Evolutionary conservation across 352 stramenopile genomes (phyloP), one percentile per base, ranked within the genome.

Genomic region (Aphanomyces astaci): DNA sequence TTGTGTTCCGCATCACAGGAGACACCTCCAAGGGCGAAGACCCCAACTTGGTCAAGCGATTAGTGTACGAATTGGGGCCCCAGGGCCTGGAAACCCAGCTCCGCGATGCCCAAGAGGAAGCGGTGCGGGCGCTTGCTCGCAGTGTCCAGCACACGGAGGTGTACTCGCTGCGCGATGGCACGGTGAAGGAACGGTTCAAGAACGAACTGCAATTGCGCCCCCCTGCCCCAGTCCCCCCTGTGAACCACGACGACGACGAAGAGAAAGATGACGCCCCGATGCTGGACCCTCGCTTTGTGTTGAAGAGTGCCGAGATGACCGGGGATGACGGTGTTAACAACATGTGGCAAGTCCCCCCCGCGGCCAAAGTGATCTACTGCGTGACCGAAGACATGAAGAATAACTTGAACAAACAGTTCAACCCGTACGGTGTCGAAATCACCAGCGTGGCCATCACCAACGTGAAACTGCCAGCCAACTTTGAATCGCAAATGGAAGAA

Each of bases 1-100:
- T 95, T n/a, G 82, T 95, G 22, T 75, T 97, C 2, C 83, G 88
- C 22, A 95, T 97, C 75, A 95, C 95, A 85, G 87, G 87, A 33
- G 87, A 96, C 63, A 75, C 77, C 52, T 70, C 70, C n/a, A 88
- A 88, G 36, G 85, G 82, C 15, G 89, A 96, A 73, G 82, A 96
- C 68, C 87, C 87, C 0, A 71, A 76, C 17, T 77, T 95, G 32
- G 89, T 97, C 19, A 86, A 84, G 3, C 87, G 81, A 19, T 97
- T 97, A 63, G 87, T 96, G 4, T 94, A 96, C 72, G 86, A 96
- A 67, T 74, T 96, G 11, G 89, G 85, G 1, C 79, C 88, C 0
- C 84, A 88, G 55, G 87, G 88, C 2, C 79, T 97, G 19, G 86
- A 96, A 57, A 78, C 89, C 31, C 89, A 95, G 72, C 77, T 97